Base-by-base conservation (phyloP, 176 grass and related monocot genomes). In the Phragmites australis region DNA sequence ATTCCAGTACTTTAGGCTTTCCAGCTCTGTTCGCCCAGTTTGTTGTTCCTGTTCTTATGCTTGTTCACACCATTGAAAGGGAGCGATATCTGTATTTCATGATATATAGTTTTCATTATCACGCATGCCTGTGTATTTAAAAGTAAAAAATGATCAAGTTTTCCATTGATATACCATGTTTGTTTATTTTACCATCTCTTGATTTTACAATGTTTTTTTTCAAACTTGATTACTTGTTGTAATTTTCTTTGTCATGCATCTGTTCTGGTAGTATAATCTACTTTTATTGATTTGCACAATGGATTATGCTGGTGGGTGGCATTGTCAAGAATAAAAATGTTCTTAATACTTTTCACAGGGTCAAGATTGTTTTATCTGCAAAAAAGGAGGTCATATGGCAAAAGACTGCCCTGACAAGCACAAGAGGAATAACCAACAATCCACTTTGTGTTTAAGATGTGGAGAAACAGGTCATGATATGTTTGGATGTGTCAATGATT, bases 351-450 rank as follows among this genome's bases (percentile, higher is more conserved):
- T 88, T 85, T 79, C 45, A 34, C 56, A 99, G 93, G 90, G 84
- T 53, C 94, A 97, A 90, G 89, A 88, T 29, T 99, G 93, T 83
- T 94, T 93, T 60, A 69, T 90, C 67, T 99, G 97, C 65, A 99
- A 96, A 84, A 91, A 90, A 88, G 93, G 59, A 79, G 93, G 97
- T 32, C 97, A 96, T 77, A 85, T 84, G 68, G 90, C 97, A 2
- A 99, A 91, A 74, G 82, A 93, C 47, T 99, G 97, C 62, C 93
- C 93, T 70, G 97, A 93, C 59, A 99, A 99, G 79, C 65, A 96
- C 72, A 96, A 88, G 82, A 91, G 58, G 62, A 85, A 81, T 79
- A 46, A 68, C 61, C 80, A 88, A 50, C 75, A 89, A 52, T 85
- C 76, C 39, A 69, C 76, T 79, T 77, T 96, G 37, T 99, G 97